Conservation (phyloP, 768 basidiomycete genomes). For the Terana coerulea region DNA sequence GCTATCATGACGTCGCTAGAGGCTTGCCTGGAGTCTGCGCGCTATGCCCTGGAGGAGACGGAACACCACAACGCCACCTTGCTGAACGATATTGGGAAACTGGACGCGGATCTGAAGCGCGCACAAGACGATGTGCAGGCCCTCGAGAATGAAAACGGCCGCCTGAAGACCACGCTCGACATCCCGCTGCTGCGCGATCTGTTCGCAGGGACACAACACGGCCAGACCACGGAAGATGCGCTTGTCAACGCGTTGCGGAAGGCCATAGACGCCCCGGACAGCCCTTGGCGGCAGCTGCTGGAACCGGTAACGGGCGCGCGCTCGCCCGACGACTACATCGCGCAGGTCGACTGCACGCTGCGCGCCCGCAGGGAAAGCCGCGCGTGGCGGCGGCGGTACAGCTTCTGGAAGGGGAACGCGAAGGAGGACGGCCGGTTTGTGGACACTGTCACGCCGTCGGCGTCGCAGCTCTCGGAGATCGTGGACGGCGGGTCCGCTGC, state of each 20-base stretch:
- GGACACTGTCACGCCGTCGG: constrained; percentile 22
- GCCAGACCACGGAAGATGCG: constrained; percentile 18
- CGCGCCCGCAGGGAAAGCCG: constrained; percentile 16
- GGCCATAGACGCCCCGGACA: constrained; percentile 13
- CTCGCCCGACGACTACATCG: constrained; percentile 20
- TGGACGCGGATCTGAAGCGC: not conserved
- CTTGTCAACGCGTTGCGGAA: constrained; percentile 19
- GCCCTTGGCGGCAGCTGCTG: constrained; percentile 19
- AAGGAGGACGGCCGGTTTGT: constrained; percentile 11
- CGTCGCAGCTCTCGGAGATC: constrained; percentile 17
- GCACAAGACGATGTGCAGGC: not conserved
- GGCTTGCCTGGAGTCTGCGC: not conserved
- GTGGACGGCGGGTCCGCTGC: constrained; percentile 11
- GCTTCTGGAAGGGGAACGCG: constrained; percentile 22
- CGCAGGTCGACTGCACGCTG: constrained; percentile 25
- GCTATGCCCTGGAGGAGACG: not conserved
- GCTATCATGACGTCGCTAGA: not conserved
- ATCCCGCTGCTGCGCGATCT: constrained; percentile 16
- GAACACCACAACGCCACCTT: not conserved
- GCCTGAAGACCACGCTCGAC: constrained; percentile 16
- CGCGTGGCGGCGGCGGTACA: constrained; percentile 18
- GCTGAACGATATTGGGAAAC: not conserved
- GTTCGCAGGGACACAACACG: constrained; percentile 7
- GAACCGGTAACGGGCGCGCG: constrained; percentile 21
- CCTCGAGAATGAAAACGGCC: constrained; percentile 15